Percentiles rank a stretch among this genome's conserved stretches.
These are phyloP conservation scores for Melastoma malabathricum DNA, from an alignment of 345 rosid species.

Conservation along the genomic window DNA sequence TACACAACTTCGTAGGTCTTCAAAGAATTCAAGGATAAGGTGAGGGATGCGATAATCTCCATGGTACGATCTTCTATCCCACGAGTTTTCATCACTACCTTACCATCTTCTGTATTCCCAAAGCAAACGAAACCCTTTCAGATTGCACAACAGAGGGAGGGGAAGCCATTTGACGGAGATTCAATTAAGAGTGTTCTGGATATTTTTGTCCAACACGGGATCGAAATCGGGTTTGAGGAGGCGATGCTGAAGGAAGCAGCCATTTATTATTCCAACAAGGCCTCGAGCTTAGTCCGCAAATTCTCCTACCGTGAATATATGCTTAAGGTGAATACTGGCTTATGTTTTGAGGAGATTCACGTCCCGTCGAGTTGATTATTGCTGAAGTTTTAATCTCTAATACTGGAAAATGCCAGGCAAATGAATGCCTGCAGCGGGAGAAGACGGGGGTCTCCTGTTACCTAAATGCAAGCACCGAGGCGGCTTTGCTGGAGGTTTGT, in stretches of 20 bases:
- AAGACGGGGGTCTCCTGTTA: slow-evolving; percentile 79
- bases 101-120: neutral
- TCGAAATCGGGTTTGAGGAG: slow-evolving; percentile 67
- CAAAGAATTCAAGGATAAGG: slow-evolving; percentile 21
- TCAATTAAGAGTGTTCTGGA: slow-evolving; percentile 62
- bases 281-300: slow-evolving; percentile 63
- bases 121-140: slow-evolving; percentile 2
- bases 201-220: slow-evolving; percentile 77
- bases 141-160: slow-evolving; percentile 85
- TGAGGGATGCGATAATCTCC: slow-evolving; percentile 36
- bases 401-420: slow-evolving; percentile 40
- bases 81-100: neutral
- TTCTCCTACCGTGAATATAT: slow-evolving; percentile 77
- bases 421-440: slow-evolving; percentile 86
- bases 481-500: slow-evolving; percentile 83
- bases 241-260: slow-evolving; percentile 55
- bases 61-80: slow-evolving; percentile 22
- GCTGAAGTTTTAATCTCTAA: neutral
- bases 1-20: slow-evolving; percentile 21
- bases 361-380: neutral
- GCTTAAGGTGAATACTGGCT: slow-evolving; percentile 40
- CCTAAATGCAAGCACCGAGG: slow-evolving; percentile 75
- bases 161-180: slow-evolving; percentile 72
- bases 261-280: slow-evolving; percentile 75
- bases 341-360: too few species aligned